Conservation (phyloP, 495 filamentous ascomycete species). For the Ascobolus immersus region DNA sequence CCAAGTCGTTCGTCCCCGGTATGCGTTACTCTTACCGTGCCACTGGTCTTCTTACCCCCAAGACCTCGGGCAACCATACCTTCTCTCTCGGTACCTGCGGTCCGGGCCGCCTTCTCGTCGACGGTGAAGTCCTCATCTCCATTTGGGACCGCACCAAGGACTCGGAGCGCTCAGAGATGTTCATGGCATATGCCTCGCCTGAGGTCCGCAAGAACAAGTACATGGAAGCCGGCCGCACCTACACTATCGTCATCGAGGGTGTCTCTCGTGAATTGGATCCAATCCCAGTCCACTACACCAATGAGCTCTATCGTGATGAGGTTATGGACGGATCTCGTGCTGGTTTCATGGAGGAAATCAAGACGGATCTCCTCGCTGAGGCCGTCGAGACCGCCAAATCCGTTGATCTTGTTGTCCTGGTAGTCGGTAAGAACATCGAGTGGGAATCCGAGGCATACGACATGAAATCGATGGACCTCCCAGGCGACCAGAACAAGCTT, state of each 20-base stretch:
- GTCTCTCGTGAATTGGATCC: slow-evolving; percentile 14
- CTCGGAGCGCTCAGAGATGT: slow-evolving; percentile 16
- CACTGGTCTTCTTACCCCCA: slow-evolving; percentile 14
- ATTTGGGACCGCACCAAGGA: slow-evolving; percentile 38
- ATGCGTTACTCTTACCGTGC: slow-evolving; percentile 16
- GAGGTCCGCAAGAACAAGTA: slow-evolving; percentile 12
- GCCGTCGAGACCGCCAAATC: slow-evolving; percentile 36
- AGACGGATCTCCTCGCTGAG: slow-evolving; percentile 22
- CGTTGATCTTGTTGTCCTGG: slow-evolving; percentile 42
- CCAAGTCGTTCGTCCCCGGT: slow-evolving; percentile 13
- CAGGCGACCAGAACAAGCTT: slow-evolving; percentile 31
- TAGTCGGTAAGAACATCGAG: slow-evolving; percentile 41
- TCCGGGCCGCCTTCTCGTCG: slow-evolving; percentile 36
- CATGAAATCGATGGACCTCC: slow-evolving; percentile 38
- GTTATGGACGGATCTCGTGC: slow-evolving; percentile 16
- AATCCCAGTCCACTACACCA: slow-evolving; percentile 16
- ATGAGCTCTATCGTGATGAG: slow-evolving; percentile 15
- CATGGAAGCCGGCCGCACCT: slow-evolving; percentile 12
- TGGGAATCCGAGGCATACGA: slow-evolving; percentile 57
- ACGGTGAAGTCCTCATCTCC: slow-evolving; percentile 40
- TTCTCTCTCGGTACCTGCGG: slow-evolving; percentile 46
- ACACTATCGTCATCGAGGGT: slow-evolving; percentile 12
- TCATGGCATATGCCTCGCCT: slow-evolving; percentile 16
- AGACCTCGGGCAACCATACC: slow-evolving; percentile 25
- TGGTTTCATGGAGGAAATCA: slow-evolving; percentile 16